Conservation (phyloP, 306 rosid genomes). For the Quercus cerris region DNA sequence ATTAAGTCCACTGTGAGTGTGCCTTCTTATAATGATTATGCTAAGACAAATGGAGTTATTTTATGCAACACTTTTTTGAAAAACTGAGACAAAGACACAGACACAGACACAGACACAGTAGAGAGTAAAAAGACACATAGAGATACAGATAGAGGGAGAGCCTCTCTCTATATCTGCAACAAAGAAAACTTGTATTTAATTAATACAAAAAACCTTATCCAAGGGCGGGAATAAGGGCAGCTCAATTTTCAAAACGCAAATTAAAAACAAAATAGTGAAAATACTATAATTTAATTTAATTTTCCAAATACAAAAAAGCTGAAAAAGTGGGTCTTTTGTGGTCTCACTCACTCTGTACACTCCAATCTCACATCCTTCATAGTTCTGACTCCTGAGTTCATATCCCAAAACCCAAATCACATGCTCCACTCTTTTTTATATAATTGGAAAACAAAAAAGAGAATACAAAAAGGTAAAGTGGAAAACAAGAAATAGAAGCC, state of each 20-base stretch:
- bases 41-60: background rate
- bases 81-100: slow-evolving; percentile 1
- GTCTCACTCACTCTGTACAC: slow-evolving; percentile 25
- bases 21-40: slow-evolving; percentile 1
- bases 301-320: slow-evolving; percentile 37
- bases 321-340: slow-evolving; percentile 40
- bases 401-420: slow-evolving; percentile 28
- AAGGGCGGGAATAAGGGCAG: slow-evolving; percentile 57
- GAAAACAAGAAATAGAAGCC: slow-evolving; percentile 38
- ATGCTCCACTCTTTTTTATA: slow-evolving; percentile 28
- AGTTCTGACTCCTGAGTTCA: too few species aligned
- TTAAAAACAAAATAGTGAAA: background rate
- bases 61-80: background rate
- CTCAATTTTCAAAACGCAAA: slow-evolving; percentile 37
- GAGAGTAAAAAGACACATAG: background rate
- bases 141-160: too few species aligned
- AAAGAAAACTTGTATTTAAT: background rate
- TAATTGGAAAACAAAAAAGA: slow-evolving; percentile 5
- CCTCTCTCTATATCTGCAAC: background rate
- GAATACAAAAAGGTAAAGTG: slow-evolving; percentile 21
- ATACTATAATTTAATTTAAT: background rate
- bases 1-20: background rate
- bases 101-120: too few species aligned
- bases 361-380: slow-evolving; percentile 40
- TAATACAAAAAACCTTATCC: slow-evolving; percentile 1